Base-by-base conservation (phyloP, 2,329 filamentous ascomycete species). In the Aspergillus piperis region DNA sequence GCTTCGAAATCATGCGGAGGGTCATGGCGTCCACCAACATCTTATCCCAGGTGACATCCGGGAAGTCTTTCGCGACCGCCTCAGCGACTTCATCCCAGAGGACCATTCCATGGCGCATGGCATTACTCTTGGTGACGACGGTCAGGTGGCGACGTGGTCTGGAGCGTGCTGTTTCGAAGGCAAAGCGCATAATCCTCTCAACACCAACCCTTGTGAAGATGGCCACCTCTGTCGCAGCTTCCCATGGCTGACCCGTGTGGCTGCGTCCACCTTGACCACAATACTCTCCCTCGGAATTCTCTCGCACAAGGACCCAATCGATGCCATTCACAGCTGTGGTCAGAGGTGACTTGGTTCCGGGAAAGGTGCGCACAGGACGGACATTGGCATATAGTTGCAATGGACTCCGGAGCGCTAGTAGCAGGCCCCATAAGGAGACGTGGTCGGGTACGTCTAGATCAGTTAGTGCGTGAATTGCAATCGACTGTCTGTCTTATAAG, bases 11-110 rank as follows among this genome's bases (percentile, higher is more conserved):
- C 82, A 84, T 84, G 13, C 82, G 74, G 42, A 80, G 78, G 3
- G 82, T 85, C 81, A 85, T 85, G 1, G 83, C 83, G 68, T 85
- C 83, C 1, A 85, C 83, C 8, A 84, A 73, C 82, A 84, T 84
- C 69, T 83, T 84, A 61, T 84, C 82, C 66, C 78, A 78, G 17
- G 73, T 73, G 1, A 85, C 82, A 62, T 83, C 81, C 0, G 80
- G 78, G 60, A 82, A 85, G 1, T 83, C 78, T 59, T 75, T 77
- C 0, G 79, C 73, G 0, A 84, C 78, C 47, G 78, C 75, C 0
- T 68, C 67, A 0, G 82, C 82, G 8, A 85, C 73, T 65, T 84
- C 79, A 65, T 85, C 83, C 83, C 83, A 85, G 62, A 85, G 77
- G 0, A 85, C 83, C 81, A 85, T 81, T 0, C 83, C 82, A 53